These are phyloP conservation scores for Pleurotus giganteus DNA, from an alignment of 768 basidiomycete genomes.

Conservation along the genomic window DNA sequence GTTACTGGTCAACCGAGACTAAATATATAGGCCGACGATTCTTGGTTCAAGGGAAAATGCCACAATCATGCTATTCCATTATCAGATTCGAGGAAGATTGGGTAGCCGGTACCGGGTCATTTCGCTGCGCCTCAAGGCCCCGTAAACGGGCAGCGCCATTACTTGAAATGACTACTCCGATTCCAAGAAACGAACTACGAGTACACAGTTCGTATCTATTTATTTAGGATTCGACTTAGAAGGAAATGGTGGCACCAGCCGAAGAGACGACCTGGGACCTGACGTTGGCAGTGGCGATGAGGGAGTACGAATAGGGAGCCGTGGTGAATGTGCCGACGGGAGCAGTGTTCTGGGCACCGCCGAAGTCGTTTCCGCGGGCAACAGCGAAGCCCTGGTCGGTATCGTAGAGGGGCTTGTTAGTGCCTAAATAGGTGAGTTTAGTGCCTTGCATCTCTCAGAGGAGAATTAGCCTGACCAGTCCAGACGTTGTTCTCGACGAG, in stretches of 20 bases:
- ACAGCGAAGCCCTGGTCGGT: conserved; percentile 40
- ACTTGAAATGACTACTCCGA: background rate
- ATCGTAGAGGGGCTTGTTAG: conserved; percentile 37
- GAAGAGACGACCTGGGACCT: conserved; percentile 22
- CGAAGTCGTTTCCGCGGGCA: conserved; percentile 35
- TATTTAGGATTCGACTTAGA: conserved; percentile 16
- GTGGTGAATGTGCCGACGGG: conserved; percentile 29
- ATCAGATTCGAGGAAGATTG: background rate
- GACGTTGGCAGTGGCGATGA: conserved; percentile 26
- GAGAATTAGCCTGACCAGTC: conserved; percentile 24
- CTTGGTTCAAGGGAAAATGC: background rate
- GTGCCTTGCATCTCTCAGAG: background rate
- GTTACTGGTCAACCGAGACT: background rate
- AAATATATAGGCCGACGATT: conserved; percentile 1
- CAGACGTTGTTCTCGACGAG: conserved; percentile 48
- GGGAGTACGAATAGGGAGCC: conserved; percentile 32
- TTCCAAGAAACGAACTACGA: background rate
- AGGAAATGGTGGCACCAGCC: conserved; percentile 31
- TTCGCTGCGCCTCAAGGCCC: background rate
- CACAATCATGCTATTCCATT: conserved; percentile 6
- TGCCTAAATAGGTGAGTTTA: conserved; percentile 16
- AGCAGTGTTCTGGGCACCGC: conserved; percentile 31
- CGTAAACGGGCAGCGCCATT: background rate
- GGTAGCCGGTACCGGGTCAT: background rate
- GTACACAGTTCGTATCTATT: no score